Evolutionary conservation across 2,329 filamentous ascomycete genomes (phyloP), one percentile per base, ranked within the genome.

Genomic region (Hymenoscyphus occultus): DNA sequence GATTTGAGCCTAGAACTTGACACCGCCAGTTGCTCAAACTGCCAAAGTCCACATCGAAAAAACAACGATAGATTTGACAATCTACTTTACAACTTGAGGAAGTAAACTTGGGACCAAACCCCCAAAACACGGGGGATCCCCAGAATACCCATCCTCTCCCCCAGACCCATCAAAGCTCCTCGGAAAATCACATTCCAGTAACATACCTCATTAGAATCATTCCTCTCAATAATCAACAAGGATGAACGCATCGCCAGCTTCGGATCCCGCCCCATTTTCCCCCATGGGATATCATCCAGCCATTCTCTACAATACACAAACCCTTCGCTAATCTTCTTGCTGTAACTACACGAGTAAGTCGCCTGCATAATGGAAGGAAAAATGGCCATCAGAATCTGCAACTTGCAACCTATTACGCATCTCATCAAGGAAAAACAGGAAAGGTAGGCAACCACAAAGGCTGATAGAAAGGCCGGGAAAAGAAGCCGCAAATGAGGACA

Each of bases 261-360:
- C 45, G 19, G 45, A 51, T 22, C 45, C n/a, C 45, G 45, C 19
- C 45, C 45, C 7, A 22, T 51, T 22, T 51, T 9, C 45, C 42
- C 42, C 45, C 19, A 13, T 10, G 22, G 19, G 45, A 28, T 51
- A n/a, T 51, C 45, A 28, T 51, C n/a, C 45, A 51, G 45, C 22
- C 19, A 51, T 19, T 51, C 22, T 51, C 19, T 9, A 45, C 45
- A 51, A 51, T 51, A 51, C 45, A 51, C 45, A 51, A 51, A 51
- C 10, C 19, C 19, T 10, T 51, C n/a, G 45, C 45, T 22, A 51
- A 51, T 22, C 2, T 51, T n/a, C 12, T 22, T 51, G n/a, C 7
- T 51, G 45, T 51, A 51, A 51, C 45, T 22, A 51, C 45, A 51
- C 45, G 45, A 51, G 45, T 51, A 51, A 51, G 45, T 51, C 45